Percentiles rank a stretch among this genome's conserved stretches.
These are phyloP conservation scores for Huntiella bhutanensis DNA, from an alignment of 2,329 filamentous ascomycete species.

Conservation along the genomic window DNA sequence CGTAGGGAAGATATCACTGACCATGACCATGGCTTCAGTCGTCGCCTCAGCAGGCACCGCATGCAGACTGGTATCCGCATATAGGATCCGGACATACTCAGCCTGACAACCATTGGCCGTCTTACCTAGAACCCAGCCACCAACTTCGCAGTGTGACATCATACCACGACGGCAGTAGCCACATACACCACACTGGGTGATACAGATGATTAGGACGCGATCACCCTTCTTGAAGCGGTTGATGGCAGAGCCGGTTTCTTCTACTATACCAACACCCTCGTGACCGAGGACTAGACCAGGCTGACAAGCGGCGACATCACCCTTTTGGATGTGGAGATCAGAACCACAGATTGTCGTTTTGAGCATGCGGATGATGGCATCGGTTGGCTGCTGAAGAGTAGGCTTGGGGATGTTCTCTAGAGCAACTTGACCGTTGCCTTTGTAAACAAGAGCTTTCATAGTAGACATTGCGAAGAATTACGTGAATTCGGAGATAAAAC, in stretches of 20 bases:
- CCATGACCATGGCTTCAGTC: slow-evolving; percentile 25
- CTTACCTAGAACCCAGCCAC: slow-evolving; percentile 37
- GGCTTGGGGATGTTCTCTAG: slow-evolving; percentile 25
- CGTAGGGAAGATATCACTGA: slow-evolving; percentile 38
- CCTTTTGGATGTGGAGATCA: slow-evolving; percentile 36
- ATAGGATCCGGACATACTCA: slow-evolving; percentile 34
- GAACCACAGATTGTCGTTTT: slow-evolving; percentile 34
- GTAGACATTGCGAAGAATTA: slow-evolving; percentile 9
- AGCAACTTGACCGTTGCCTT: slow-evolving; percentile 17
- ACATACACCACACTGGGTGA: slow-evolving; percentile 32
- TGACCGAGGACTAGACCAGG: slow-evolving; percentile 31
- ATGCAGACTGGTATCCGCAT: slow-evolving; percentile 30
- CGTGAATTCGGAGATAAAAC: background rate
- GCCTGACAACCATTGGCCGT: slow-evolving; percentile 34
- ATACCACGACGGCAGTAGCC: slow-evolving; percentile 31
- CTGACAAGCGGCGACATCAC: slow-evolving; percentile 29
- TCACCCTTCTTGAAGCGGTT: slow-evolving; percentile 29
- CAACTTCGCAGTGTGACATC: slow-evolving; percentile 32
- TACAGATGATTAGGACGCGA: slow-evolving; percentile 30
- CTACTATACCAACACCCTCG: slow-evolving; percentile 32
- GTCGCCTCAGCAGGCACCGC: slow-evolving; percentile 23
- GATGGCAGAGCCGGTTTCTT: slow-evolving; percentile 26
- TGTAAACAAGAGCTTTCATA: slow-evolving; percentile 31
- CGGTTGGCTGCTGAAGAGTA: slow-evolving; percentile 22
- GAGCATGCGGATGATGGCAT: slow-evolving; percentile 29